These are phyloP conservation scores for Backusella australiensis DNA, from an alignment of 192 early-diverging fungal genomes.

Conservation along the genomic window DNA sequence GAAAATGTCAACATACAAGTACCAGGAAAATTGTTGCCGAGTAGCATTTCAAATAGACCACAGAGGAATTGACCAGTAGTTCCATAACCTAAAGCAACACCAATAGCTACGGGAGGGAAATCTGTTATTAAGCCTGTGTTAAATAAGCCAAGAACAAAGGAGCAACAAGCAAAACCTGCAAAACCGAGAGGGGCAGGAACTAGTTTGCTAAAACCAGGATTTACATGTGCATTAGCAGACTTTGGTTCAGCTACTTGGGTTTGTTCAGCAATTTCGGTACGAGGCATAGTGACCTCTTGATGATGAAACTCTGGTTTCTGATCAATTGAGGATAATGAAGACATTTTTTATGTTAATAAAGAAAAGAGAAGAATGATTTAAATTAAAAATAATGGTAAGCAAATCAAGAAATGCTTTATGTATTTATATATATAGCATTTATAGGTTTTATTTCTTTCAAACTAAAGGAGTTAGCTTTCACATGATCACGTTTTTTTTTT, in stretches of 20 bases:
- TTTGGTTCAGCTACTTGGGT: background rate
- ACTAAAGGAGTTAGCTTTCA: background rate
- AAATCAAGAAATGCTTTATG: background rate
- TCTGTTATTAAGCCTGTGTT: slow-evolving; percentile 16
- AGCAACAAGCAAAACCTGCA: slow-evolving; percentile 9
- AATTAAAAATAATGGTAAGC: background rate
- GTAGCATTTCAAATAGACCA: slow-evolving; percentile 10
- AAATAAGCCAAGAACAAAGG: slow-evolving; percentile 17
- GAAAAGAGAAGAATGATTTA: background rate
- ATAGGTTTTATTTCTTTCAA: background rate
- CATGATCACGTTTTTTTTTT: slow-evolving; percentile 7
- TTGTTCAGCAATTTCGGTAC: background rate
- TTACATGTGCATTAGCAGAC: background rate
- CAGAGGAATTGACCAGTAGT: slow-evolving; percentile 17
- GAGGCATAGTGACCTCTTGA: background rate
- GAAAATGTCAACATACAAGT: slow-evolving; percentile 19
- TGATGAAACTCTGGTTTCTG: background rate
- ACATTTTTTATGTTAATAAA: background rate
- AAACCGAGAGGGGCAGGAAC: slow-evolving; percentile 18
- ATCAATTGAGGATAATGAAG: slow-evolving; percentile 6
- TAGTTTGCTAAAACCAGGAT: background rate
- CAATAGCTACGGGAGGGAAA: slow-evolving; percentile 21
- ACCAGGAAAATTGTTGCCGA: slow-evolving; percentile 23
- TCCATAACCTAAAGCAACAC: slow-evolving; percentile 15
- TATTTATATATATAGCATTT: background rate